phyloP scores from a whole-genome alignment of 495 filamentous ascomycete genomes.

The Pseudoneurospora amorphoporcata region DNA sequence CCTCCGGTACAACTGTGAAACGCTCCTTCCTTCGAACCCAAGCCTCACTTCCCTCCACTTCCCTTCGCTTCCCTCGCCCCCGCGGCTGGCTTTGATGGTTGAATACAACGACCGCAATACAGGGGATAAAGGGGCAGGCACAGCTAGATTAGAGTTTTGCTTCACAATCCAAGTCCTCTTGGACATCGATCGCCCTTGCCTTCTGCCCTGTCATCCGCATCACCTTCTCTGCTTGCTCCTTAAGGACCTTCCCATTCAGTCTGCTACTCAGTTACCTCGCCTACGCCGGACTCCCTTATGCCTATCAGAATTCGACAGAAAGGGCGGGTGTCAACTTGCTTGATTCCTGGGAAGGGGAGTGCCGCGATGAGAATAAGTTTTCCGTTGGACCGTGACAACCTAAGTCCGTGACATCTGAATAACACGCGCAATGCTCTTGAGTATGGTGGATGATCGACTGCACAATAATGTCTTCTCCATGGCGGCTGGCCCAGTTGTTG shows the following conservation, averaged over 20 bases:
- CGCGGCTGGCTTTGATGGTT: neutral
- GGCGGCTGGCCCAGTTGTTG: neutral
- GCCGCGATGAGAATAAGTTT: neutral
- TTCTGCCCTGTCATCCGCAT: too few relatives aligned
- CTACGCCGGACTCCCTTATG: too few relatives aligned
- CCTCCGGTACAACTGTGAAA: too few relatives aligned
- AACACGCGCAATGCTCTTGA: neutral
- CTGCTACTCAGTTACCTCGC: too few relatives aligned
- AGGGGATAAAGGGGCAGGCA: neutral
- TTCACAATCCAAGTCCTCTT: too few relatives aligned
- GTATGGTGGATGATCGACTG: neutral
- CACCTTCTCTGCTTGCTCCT: too few relatives aligned
- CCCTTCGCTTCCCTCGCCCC: too few relatives aligned
- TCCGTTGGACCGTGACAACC: neutral
- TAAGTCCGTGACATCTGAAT: neutral
- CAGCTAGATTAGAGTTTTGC: neutral
- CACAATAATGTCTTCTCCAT: neutral
- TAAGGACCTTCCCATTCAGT: too few relatives aligned
- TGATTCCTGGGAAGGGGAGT: neutral
- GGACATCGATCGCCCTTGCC: too few relatives aligned
- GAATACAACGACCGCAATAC: neutral
- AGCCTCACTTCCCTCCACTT: too few relatives aligned
- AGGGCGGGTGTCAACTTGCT: neutral
- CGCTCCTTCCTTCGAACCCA: too few relatives aligned
- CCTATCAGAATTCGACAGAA: too few relatives aligned